Evolutionary conservation across 169 alveolate species (phyloP), one percentile per base, ranked within the genome.

Genomic region (Plasmodium cynomolgi): DNA sequence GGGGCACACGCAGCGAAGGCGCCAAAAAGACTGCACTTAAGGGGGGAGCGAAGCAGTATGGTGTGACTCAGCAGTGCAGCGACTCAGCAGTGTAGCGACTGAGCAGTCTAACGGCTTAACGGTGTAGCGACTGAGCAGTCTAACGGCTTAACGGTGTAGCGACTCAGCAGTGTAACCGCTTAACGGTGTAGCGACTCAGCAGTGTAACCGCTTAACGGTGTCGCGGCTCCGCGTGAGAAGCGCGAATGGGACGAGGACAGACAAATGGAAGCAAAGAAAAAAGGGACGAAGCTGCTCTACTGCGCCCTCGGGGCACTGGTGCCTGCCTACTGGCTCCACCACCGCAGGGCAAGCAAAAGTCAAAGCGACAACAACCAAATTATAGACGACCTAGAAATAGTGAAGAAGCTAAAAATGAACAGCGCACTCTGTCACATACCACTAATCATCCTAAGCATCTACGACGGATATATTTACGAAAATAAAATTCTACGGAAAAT

Each of bases 401-500:
- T 88, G 15, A 88, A 79, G 68, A 56, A 5, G 17, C 31, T 88
- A 39, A 79, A 80, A 15, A 80, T 88, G 47, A 79, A 88, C 31
- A 88, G 62, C 71, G 33, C 72, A 23, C 72, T 39, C 50, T 88
- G 90, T 6, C 71, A 88, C 81, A 23, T 88, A 13, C 94, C 94
- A 2, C 41, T 88, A 79, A 39, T 88, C 71, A 54, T 88, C 17
- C 79, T 88, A 6, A 37, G 44, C 72, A 79, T 88, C 9, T 88
- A 88, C 81, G 94, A 88, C 39, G 81, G 72, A 31, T 88, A 88
- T 79, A 62, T 88, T 77, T 88, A 88, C 82, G 71, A 88, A 17
- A 88, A 79, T 77, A 88, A 50, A 58, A 56, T 80, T 6, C 33
- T 88, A 9, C 58, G 39, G 29, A 58, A 23, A 13, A 23, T 88